Percentiles rank a stretch among this genome's conserved stretches.
These are phyloP conservation scores for Metarhizium sp. DNA, from an alignment of 2,329 filamentous ascomycete genomes.

Conservation along the genomic window DNA sequence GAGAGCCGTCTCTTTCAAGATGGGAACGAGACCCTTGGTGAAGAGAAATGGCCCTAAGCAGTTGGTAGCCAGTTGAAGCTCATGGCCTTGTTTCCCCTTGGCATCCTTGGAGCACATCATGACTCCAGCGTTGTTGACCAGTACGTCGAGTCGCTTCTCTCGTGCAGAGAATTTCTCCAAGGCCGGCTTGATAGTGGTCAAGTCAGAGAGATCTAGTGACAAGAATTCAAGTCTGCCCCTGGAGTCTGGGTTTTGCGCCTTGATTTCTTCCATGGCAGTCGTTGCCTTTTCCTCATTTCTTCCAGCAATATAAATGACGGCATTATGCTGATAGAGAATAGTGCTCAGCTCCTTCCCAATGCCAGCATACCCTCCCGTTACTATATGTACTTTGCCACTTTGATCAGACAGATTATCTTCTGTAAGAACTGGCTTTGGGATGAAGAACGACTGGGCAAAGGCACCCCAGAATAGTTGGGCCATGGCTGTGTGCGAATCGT, in stretches of 20 bases:
- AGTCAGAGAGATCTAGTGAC: conserved; percentile 33
- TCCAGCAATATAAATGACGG: conserved; percentile 45
- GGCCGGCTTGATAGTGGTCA: conserved; percentile 23
- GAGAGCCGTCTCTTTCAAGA: conserved; percentile 3
- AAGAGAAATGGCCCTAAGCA: conserved; percentile 6
- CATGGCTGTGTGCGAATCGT: neutral
- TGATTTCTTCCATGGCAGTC: conserved; percentile 34
- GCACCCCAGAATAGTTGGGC: neutral
- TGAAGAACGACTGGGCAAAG: conserved; percentile 2
- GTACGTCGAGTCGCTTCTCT: conserved; percentile 25
- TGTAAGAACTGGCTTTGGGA: conserved; percentile 5
- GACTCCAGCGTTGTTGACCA: conserved; percentile 37
- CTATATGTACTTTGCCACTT: conserved; percentile 33
- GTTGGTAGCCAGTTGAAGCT: conserved; percentile 21
- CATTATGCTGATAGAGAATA: conserved; percentile 44
- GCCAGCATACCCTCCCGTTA: conserved; percentile 34
- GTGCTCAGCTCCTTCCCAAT: conserved; percentile 42
- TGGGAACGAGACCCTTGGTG: conserved; percentile 2
- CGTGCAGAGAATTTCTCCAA: conserved; percentile 20
- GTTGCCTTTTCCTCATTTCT: conserved; percentile 35
- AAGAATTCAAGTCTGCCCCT: conserved; percentile 33
- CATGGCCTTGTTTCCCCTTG: conserved; percentile 30
- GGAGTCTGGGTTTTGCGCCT: conserved; percentile 22
- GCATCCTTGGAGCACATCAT: conserved; percentile 30
- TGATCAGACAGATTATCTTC: conserved; percentile 5